Base-by-base conservation (phyloP, 768 basidiomycete genomes). In the Lyophyllum semitale region DNA sequence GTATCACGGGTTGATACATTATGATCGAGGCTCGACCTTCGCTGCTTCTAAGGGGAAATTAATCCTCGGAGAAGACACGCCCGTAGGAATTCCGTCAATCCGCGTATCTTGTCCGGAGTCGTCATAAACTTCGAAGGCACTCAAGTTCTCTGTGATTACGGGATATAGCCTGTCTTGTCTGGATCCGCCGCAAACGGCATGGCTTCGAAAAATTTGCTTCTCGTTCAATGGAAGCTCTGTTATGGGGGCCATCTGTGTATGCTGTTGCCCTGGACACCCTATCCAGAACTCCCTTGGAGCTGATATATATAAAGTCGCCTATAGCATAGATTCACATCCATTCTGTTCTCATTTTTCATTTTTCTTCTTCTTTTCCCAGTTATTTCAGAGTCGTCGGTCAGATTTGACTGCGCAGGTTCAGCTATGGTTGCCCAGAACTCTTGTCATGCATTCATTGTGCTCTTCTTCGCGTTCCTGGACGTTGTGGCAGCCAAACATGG, bases 71-170 rank as follows among this genome's bases (percentile, higher is more conserved):
- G 52, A 50, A 51, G 37, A n/a, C 17, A 41, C 17, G 20, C 38
- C 38, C 44, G 33, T 54, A 27, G 48, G 59, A 51, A 54, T 59
- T 41, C 40, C 59, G 52, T 57, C 59, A 55, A 63, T 64, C 68
- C 68, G 65, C 67, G 66, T 66, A 68, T 66, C 62, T 60, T 51
- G 54, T 30, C 20, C 42, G 41, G 37, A 44, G 38, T 23, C 30
- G 33, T 35, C 54, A 46, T 33, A 43, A 43, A 30, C 25, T 29
- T 17, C 26, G 44, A 45, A 2, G 17, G 8, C 44, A n/a, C n/a
- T n/a, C n/a, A n/a, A 20, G 51, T 13, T 44, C 26, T 22, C 50
- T 48, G 38, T 22, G 17, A 30, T 49, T 46, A 29, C 51, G 51
- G 44, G 26, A 27, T 43, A 32, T 40, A 11, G 23, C 12, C 44